These are phyloP conservation scores for Hyaloscypha variabilis DNA, from an alignment of 495 filamentous ascomycete species.

Conservation along the genomic window DNA sequence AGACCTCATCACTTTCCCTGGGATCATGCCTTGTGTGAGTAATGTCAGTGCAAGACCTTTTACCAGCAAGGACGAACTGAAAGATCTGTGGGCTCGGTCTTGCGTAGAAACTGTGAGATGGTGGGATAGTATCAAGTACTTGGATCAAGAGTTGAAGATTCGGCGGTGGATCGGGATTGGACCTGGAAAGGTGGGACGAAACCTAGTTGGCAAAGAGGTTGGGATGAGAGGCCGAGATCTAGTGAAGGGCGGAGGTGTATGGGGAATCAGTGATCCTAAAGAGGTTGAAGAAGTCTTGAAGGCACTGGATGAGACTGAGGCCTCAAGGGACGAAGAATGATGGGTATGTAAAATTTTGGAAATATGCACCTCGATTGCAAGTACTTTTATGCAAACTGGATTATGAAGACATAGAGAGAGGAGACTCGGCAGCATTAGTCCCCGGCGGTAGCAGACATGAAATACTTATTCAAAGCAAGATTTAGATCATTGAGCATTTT, in stretches of 20 bases:
- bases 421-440: too few relatives aligned
- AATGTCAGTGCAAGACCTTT: constrained; percentile 87
- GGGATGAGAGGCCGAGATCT: constrained; percentile 77
- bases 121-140: constrained; percentile 89
- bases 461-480: too few relatives aligned
- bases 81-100: constrained; percentile 72
- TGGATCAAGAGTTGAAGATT: constrained; percentile 85
- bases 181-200: constrained; percentile 91
- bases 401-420: not conserved
- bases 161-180: constrained; percentile 91
- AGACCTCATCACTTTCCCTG: constrained; percentile 71
- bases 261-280: constrained; percentile 83
- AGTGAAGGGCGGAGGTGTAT: constrained; percentile 86
- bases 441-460: too few relatives aligned
- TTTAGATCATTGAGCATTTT: too few relatives aligned
- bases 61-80: constrained; percentile 67
- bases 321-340: constrained; percentile 33
- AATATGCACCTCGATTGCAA: not conserved
- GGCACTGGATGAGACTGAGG: constrained; percentile 75
- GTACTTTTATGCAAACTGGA: not conserved
- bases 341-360: constrained; percentile 6
- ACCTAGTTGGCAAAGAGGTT: constrained; percentile 94
- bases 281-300: constrained; percentile 78
- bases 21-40: constrained; percentile 73
- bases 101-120: constrained; percentile 89